Evolutionary conservation across 2,329 filamentous ascomycete species (phyloP), one percentile per base, ranked within the genome.

Genomic region (Ophiocordyceps sinensis): DNA sequence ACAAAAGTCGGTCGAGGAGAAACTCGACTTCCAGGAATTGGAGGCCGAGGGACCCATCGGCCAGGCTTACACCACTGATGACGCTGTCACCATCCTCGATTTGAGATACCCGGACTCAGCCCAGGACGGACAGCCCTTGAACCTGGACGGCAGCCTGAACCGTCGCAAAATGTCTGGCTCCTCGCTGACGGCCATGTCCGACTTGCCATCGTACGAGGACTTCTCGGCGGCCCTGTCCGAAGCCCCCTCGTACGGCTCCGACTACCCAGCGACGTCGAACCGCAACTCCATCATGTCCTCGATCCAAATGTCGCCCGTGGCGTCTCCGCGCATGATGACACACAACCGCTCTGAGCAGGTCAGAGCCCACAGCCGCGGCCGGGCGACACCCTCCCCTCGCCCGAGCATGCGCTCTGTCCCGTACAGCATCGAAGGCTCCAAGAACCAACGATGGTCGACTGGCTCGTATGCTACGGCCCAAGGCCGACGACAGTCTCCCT

Each of bases 371-470:
- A 84, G 79, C 58, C 75, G 81, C 40, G 78, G 80, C 19, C 73
- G 80, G 14, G 79, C 79, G 12, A 85, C 82, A 37, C 80, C 81
- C 31, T 83, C 81, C 28, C 80, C 82, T 19, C 72, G 81, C 36
- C 77, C 76, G 28, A 77, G 70, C 41, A 68, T 80, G 54, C 74
- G 82, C 45, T 75, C 80, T 34, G 79, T 77, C 15, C 82, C 82
- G 1, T 86, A 86, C 61, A 79, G 66, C 39, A 68, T 85, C 39
- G 81, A 85, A 37, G 72, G 69, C 40, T 68, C 67, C 37, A 73
- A 79, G 46, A 77, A 70, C 55, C 85, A 86, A 66, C 70, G 82
- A 49, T 87, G 82, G 82, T 86, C 82, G 17, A 86, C 82, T 4
- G 82, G 81, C 13, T 84, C 79, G 4, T 85, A 80, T 44, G 77